Evolutionary conservation across 106 monocot species (phyloP), one percentile per base, ranked within the genome.

Genomic region (Dioscorea zingiberensis): DNA sequence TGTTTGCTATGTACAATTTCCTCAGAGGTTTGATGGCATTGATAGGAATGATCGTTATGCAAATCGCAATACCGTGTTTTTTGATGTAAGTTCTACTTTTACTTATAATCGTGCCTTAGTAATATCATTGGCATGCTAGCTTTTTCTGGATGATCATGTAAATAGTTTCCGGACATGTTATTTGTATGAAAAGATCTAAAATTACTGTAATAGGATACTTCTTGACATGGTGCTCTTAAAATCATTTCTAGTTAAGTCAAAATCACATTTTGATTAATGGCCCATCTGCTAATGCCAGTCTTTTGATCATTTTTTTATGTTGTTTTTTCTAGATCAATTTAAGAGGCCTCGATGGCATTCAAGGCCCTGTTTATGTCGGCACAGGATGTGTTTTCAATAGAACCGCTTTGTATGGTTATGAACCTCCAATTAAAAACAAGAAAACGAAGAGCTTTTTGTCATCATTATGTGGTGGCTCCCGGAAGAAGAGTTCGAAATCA

Each of bases 361-460:
- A 69, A 70, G 79, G 79, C 21, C 79, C 79, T 27, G 79, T 80
- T 57, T 80, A 80, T 70, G 79, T 80, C 69, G 79, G 79, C 23
- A 80, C 79, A 1, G 79, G 79, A 58, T 74, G 79, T 65, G 79
- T 80, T 21, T 80, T 80, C 63, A 80, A 80, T 46, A 62, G 74
- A 55, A 80, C 79, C n/a, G 79, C 79, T 47, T 66, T 80, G 44
- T 80, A 80, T 69, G 79, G 79, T 30, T 80, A 80, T 70, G 79
- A 80, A 23, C 79, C 79, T 48, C 79, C 79, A 19, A 19, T 74
- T 29, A 80, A 80, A 55, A 74, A 58, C 7, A 80, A 80, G 28
- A 48, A 65, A 28, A 60, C 59, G 24, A 17, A 51, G 25, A 29
- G 49, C n/a, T 69, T 74, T 58, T 54, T 74, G 58, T 80, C 69